Conservation (phyloP, 306 rosid species). For the Gleditsia sinensis region DNA sequence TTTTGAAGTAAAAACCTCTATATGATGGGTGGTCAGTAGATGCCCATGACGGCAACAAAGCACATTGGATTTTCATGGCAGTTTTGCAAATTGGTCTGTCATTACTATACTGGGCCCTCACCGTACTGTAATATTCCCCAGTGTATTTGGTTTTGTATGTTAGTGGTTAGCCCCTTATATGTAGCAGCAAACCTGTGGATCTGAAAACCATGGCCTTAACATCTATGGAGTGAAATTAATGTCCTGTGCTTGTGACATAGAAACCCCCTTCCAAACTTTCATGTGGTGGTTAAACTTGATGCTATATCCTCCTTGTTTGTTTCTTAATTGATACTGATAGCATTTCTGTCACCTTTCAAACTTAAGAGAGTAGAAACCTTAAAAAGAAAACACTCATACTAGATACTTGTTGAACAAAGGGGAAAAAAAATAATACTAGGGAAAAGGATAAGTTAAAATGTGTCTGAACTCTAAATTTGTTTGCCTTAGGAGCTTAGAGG, state of each 20-base stretch:
- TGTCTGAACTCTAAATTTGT: background rate
- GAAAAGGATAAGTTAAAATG: background rate
- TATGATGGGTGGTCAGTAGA: background rate
- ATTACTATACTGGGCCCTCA: conserved; percentile 22
- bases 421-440: background rate
- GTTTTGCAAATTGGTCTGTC: conserved; percentile 19
- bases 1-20: background rate
- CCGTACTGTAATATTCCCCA: background rate
- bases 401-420: background rate
- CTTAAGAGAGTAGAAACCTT: background rate
- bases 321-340: background rate
- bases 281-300: background rate
- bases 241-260: conserved; percentile 14
- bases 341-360: background rate
- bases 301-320: conserved; percentile 10
- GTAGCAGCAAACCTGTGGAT: conserved; percentile 1
- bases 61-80: conserved; percentile 19
- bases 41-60: conserved; percentile 5
- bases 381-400: background rate
- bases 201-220: conserved; percentile 10
- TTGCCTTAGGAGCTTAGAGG: background rate
- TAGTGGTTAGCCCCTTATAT: conserved; percentile 4
- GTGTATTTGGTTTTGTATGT: conserved; percentile 29
- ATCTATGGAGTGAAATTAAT: conserved; percentile 5
- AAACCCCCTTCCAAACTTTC: background rate